Evolutionary conservation across 2,329 filamentous ascomycete genomes (phyloP).

Genomic region (Xenosphaeropsis pyriputrescens): DNA sequence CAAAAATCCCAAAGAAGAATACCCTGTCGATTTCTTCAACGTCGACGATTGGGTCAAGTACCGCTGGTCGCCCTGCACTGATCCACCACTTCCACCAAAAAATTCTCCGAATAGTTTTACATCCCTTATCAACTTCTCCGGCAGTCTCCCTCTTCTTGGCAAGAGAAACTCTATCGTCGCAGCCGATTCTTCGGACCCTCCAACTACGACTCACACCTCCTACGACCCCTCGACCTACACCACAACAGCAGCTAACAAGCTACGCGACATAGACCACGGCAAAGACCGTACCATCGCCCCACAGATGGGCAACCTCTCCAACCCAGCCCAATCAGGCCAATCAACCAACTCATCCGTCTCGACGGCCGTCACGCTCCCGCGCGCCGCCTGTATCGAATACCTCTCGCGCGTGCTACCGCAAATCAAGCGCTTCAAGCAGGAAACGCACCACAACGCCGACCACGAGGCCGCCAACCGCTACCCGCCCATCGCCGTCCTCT

Average conservation of each 20-base stretch:
- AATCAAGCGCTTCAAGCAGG: constrained; percentile 60
- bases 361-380: constrained; percentile 16
- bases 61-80: constrained; percentile 63
- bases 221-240: constrained; percentile 14
- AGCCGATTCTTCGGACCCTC: constrained; percentile 8
- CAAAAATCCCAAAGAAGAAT: constrained; percentile 63
- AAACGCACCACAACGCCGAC: constrained; percentile 45
- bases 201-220: constrained; percentile 16
- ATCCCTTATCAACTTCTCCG: constrained; percentile 20
- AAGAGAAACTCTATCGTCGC: constrained; percentile 12
- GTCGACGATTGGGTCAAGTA: constrained; percentile 66
- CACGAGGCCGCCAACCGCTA: constrained; percentile 58
- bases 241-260: constrained; percentile 10
- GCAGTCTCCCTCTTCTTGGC: constrained; percentile 21
- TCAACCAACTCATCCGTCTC: constrained; percentile 14
- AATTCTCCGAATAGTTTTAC: constrained; percentile 18
- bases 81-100: constrained; percentile 45
- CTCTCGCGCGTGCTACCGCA: constrained; percentile 60
- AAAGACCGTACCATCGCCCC: constrained; percentile 15
- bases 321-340: constrained; percentile 10
- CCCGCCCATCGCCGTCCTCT: constrained; percentile 70
- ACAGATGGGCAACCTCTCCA: constrained; percentile 12
- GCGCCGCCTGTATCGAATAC: constrained; percentile 37
- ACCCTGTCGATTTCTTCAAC: constrained; percentile 74
- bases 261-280: constrained; percentile 10